Evolutionary conservation across 345 rosid species (phyloP), one percentile per base, ranked within the genome.

Genomic region (Salix arbutifolia): DNA sequence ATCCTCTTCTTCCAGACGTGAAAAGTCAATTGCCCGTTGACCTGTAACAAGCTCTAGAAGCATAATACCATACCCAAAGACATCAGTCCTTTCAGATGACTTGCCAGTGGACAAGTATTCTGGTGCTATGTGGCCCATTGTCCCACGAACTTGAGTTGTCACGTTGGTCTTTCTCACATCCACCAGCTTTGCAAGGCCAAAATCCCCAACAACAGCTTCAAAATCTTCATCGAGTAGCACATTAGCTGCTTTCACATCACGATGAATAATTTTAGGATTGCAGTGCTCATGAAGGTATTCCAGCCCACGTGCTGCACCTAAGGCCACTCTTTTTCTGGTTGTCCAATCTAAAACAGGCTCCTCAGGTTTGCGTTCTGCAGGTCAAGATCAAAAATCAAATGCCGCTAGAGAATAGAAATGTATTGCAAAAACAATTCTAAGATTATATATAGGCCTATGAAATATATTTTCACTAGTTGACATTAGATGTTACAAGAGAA

Each of bases 31-130:
- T 0, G 99, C 99, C 0, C 99, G 90, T 83, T 95, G 99, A 66
- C 99, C 99, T n/a, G 99, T 95, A 60, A 95, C 99, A n/a, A 95
- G 93, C 89, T 95, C 99, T 56, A 95, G 88, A 77, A 95, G 96
- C 97, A 89, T 87, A 58, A 95, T 93, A 28, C 99, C 99, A 35
- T 91, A 95, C 42, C 99, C 99, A 70, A 96, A 96, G 78, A 96
- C 97, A 89, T 96, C 99, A 7, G 99, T 93, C 80, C 94, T 86
- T 80, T 92, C 98, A 1, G 99, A 96, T 61, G 99, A 96, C 76
- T 90, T 96, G 58, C 99, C 99, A 1, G 97, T 96, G 65, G 99
- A 96, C 83, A 93, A 81, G 85, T 92, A 96, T 53, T 96, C 99
- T 1, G 99, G 98, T 10, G 99, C 99, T 80, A 93, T 96, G 85